These are phyloP conservation scores for Trichophyton simii DNA, from an alignment of 2,329 filamentous ascomycete species.

Conservation along the genomic window DNA sequence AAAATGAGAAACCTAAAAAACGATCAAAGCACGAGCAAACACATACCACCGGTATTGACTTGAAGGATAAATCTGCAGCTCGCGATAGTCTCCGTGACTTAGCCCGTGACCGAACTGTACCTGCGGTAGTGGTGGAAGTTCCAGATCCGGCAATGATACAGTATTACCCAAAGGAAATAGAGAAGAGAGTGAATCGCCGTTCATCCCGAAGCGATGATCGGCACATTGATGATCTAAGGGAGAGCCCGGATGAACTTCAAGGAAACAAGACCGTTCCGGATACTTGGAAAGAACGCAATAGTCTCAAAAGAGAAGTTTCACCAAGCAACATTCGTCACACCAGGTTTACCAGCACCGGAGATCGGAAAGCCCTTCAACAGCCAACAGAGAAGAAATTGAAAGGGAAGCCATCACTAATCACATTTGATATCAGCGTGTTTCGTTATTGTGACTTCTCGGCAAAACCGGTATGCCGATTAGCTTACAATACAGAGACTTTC, in stretches of 20 bases:
- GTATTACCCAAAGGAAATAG: not conserved
- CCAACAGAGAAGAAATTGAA: not conserved
- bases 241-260: slow-evolving; percentile 32
- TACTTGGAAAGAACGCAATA: slow-evolving; percentile 10
- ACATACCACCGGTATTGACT: not conserved
- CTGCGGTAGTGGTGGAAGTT: not conserved
- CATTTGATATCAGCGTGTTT: slow-evolving; percentile 6
- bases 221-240: slow-evolving; percentile 13
- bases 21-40: not conserved
- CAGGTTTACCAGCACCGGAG: slow-evolving; percentile 16
- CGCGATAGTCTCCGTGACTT: not conserved
- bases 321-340: slow-evolving; percentile 25
- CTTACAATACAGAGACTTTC: not conserved
- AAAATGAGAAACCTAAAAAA: not conserved
- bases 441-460: not conserved
- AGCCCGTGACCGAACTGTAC: not conserved
- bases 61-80: not conserved
- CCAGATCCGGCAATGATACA: not conserved
- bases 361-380: not conserved
- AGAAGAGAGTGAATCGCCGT: not conserved
- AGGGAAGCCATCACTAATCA: not conserved
- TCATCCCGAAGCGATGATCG: not conserved
- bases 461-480: not conserved
- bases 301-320: slow-evolving; percentile 15
- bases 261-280: slow-evolving; percentile 22